Base-by-base conservation (phyloP, 1,284 basidiomycete species). In the Cutaneotrichosporon daszewskae region DNA sequence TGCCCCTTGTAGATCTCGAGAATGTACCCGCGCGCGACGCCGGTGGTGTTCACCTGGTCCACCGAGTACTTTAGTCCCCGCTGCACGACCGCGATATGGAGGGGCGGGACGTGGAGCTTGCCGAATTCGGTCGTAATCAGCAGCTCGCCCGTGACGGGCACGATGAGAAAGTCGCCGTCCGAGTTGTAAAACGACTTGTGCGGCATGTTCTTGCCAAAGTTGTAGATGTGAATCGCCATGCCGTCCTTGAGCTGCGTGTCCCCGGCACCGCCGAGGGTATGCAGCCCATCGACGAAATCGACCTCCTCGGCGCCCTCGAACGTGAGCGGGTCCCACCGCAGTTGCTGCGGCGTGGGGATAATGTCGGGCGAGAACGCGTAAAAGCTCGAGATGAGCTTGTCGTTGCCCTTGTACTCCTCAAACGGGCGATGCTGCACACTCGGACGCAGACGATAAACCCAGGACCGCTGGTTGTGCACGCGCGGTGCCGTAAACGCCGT, bases 121-220 rank as follows among this genome's bases (percentile, higher is more conserved):
- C 82, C 82, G 49, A 82, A 77, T 66, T 85, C 82, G 5, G 82
- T 84, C 63, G 80, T 79, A 40, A 85, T 76, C 59, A 83, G 79
- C 49, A 84, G 63, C 20, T 80, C 73, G 10, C 81, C 82, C 55
- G 78, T 75, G 60, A 82, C 77, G 17, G 82, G 82, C 7, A 84
- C 36, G 53, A 85, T 79, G 54, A 84, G 65, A 68, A 83, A 76
- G 64, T 84, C 81, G 4, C 82, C 82, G 55, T 84, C 82, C 34
- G 75, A 79, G 58, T 82, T 82, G 59, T 77, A 77, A 62, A 83
- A 81, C 10, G 81, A 80, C 53, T 73, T 76, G 40, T 77, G 79
- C 26, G 72, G 75, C 83, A 85, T 85, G 10, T 77, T 78, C 34
- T 73, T 61, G 59, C 79, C 82, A 16, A 78, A 77, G 3, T 75